Evolutionary conservation across 805 yeast species (phyloP).

Genomic region (Priceomyces carsonii): DNA sequence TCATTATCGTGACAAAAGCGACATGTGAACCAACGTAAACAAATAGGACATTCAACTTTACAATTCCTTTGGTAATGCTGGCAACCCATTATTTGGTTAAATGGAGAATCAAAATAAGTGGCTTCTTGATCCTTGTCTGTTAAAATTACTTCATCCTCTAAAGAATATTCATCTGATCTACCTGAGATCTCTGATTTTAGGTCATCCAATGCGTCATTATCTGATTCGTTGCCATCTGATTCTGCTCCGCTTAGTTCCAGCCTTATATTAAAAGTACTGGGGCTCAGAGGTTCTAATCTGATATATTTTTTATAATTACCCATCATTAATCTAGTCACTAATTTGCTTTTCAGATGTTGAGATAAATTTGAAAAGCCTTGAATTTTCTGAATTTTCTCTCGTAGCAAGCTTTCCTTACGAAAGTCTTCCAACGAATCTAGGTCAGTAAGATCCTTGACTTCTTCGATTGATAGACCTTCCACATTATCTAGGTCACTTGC

Average conservation of each 20-base stretch:
- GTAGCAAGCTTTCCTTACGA: slow-evolving; percentile 38
- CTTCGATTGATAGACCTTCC: slow-evolving; percentile 38
- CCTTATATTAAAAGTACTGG: slow-evolving; percentile 15
- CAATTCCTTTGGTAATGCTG: slow-evolving; percentile 81
- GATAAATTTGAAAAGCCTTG: slow-evolving; percentile 35
- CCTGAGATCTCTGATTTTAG: slow-evolving; percentile 7
- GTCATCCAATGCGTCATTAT: background rate
- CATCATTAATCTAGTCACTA: slow-evolving; percentile 69
- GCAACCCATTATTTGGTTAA: slow-evolving; percentile 65
- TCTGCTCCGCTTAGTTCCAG: slow-evolving; percentile 14
- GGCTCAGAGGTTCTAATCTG: slow-evolving; percentile 26
- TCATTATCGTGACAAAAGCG: slow-evolving; percentile 82
- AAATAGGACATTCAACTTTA: slow-evolving; percentile 76
- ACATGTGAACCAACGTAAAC: slow-evolving; percentile 77
- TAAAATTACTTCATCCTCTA: slow-evolving; percentile 44
- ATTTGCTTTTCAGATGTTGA: slow-evolving; percentile 45
- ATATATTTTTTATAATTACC: slow-evolving; percentile 58
- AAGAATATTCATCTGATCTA: slow-evolving; percentile 3
- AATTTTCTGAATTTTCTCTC: slow-evolving; percentile 51
- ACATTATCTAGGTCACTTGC: slow-evolving; percentile 30
- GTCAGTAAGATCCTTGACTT: slow-evolving; percentile 36
- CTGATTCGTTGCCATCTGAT: slow-evolving; percentile 5
- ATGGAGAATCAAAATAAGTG: slow-evolving; percentile 45
- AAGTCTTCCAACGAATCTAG: slow-evolving; percentile 38
- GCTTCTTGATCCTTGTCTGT: slow-evolving; percentile 50